Evolutionary conservation across 345 rosid species (phyloP).

Genomic region (Rhizophora mangle): DNA sequence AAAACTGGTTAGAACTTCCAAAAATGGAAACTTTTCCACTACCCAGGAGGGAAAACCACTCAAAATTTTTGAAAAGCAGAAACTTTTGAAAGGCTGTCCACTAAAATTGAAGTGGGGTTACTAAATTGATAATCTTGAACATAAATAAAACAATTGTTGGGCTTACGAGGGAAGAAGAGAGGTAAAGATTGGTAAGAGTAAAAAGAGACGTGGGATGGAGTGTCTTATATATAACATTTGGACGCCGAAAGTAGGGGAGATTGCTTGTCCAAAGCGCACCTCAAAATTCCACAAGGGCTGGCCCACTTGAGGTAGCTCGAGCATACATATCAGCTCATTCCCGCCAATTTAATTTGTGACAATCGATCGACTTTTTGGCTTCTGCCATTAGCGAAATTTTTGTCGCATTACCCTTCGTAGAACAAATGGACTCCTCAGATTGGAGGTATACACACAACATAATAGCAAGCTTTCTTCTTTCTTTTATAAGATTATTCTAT

Average conservation of each 20-base stretch:
- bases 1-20: conserved; percentile 23
- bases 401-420: no score
- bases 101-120: not conserved
- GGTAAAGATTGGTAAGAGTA: conserved; percentile 30
- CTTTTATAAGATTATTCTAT: no score
- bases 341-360: conserved; percentile 37
- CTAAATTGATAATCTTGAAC: not conserved
- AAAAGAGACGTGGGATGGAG: conserved; percentile 18
- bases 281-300: conserved; percentile 55
- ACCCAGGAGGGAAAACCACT: conserved; percentile 16
- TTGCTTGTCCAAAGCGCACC: conserved; percentile 47
- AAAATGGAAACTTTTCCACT: conserved; percentile 24
- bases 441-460: no score
- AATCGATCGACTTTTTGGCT: not conserved
- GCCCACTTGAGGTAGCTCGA: conserved; percentile 45
- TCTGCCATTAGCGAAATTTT: no score
- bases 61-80: not conserved
- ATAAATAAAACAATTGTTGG: not conserved
- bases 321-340: conserved; percentile 41
- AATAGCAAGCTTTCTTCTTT: no score
- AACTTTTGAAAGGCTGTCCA: conserved; percentile 3
- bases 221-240: conserved; percentile 26
- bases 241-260: conserved; percentile 69
- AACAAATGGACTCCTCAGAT: no score
- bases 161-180: not conserved